Evolutionary conservation across 73 alveolate genomes (phyloP).

Genomic region (Paramecium sonneborni): DNA sequence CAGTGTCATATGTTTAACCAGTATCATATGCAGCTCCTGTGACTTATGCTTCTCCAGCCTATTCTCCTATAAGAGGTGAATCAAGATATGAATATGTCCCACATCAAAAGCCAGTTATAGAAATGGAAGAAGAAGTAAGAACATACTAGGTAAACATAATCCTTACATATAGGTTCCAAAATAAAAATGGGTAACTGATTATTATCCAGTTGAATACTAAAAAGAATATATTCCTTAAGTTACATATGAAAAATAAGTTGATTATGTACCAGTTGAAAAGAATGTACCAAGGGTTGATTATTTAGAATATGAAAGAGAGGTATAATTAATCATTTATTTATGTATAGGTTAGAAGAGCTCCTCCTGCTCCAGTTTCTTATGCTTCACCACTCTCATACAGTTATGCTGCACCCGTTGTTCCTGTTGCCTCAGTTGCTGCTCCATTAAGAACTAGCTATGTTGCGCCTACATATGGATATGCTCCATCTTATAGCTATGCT

Average conservation of each 20-base stretch:
- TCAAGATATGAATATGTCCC: conserved; percentile 59
- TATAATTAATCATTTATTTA: neutral
- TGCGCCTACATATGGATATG: conserved; percentile 27
- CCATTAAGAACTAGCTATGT: conserved; percentile 3
- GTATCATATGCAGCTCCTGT: conserved; percentile 38
- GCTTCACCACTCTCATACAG: conserved; percentile 35
- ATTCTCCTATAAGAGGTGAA: conserved; percentile 52
- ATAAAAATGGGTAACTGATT: conserved; percentile 67
- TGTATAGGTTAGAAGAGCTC: conserved; percentile 47
- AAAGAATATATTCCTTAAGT: conserved; percentile 65
- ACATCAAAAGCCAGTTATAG: conserved; percentile 54
- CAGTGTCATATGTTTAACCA: neutral
- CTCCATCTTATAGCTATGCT: neutral
- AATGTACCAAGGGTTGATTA: conserved; percentile 60
- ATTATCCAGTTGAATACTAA: conserved; percentile 64
- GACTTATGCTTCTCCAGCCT: neutral
- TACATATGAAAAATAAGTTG: conserved; percentile 56
- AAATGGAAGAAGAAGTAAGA: conserved; percentile 65
- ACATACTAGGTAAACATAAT: neutral
- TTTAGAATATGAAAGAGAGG: conserved; percentile 56
- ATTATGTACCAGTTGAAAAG: conserved; percentile 65
- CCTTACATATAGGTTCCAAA: conserved; percentile 48
- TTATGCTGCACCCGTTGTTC: conserved; percentile 32
- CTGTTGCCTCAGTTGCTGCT: neutral
- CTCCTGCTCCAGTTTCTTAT: conserved; percentile 29